These are phyloP conservation scores for Magnolia changhungtana DNA, from an alignment of 164 flowering plant species.

Conservation along the genomic window DNA sequence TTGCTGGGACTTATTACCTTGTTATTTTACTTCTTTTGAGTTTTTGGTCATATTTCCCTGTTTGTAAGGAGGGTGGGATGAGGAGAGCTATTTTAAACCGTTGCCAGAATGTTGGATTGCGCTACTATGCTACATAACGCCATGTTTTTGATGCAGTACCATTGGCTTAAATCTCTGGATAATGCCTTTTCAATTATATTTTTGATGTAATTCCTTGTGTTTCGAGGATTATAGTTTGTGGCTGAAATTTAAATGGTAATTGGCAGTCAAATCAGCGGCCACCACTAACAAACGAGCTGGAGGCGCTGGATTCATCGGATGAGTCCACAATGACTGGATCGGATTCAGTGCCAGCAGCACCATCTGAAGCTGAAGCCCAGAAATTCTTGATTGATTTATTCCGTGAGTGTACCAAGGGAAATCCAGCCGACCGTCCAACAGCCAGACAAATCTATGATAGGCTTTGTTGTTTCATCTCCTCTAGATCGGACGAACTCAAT, in stretches of 20 bases:
- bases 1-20: too few relatives aligned
- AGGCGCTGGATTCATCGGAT: conserved; percentile 30
- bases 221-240: not conserved
- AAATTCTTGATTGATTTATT: conserved; percentile 57
- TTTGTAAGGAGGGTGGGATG: too few relatives aligned
- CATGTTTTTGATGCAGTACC: not conserved
- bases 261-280: conserved; percentile 71
- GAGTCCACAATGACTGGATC: conserved; percentile 25
- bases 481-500: conserved; percentile 13
- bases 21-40: too few relatives aligned
- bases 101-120: too few relatives aligned
- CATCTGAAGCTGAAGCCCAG: conserved; percentile 30
- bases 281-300: conserved; percentile 52
- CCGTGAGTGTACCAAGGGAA: conserved; percentile 52
- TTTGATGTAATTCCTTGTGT: not conserved
- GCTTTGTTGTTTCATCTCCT: conserved; percentile 25
- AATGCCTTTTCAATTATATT: not conserved
- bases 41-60: too few relatives aligned
- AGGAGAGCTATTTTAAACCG: too few relatives aligned
- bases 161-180: not conserved
- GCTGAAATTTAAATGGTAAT: not conserved
- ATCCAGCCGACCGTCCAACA: conserved; percentile 69
- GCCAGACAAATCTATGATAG: conserved; percentile 52
- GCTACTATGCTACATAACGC: too few relatives aligned
- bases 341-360: conserved; percentile 8